Percentiles rank a stretch among this genome's conserved stretches.
Evolutionary conservation across 108 stramenopile species (phyloP).

Genomic region (Conticribra weissflogii): DNA sequence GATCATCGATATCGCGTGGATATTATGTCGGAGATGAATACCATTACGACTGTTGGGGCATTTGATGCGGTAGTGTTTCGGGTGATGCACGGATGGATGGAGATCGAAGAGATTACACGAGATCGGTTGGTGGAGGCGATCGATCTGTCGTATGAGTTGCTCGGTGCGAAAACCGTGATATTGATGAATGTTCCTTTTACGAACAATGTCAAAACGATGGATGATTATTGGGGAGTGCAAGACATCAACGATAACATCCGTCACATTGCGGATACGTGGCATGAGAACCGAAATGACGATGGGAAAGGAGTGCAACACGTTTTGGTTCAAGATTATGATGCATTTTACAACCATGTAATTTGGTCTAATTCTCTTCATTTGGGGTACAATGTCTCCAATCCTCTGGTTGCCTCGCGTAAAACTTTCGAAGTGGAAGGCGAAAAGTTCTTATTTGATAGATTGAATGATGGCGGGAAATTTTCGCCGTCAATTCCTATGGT

Average conservation of each 20-base stretch:
- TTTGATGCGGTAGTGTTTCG: conserved; percentile 52
- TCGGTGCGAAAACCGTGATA: conserved; percentile 46
- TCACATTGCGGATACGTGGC: conserved; percentile 31
- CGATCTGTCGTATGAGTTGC: conserved; percentile 32
- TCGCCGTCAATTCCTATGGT: conserved; percentile 41
- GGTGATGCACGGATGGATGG: conserved; percentile 56
- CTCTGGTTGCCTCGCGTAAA: conserved; percentile 17
- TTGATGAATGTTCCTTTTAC: conserved; percentile 48
- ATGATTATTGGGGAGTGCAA: conserved; percentile 22
- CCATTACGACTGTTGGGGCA: background rate
- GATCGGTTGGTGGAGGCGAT: conserved; percentile 39
- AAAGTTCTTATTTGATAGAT: conserved; percentile 37
- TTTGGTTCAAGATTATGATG: conserved; percentile 39
- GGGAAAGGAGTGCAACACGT: conserved; percentile 24
- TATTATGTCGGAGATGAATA: background rate
- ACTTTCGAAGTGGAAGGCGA: conserved; percentile 23
- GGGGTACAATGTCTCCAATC: conserved; percentile 23
- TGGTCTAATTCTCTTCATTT: conserved; percentile 40
- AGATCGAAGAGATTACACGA: conserved; percentile 27
- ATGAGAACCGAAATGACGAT: background rate
- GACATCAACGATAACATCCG: conserved; percentile 23
- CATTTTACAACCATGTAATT: conserved; percentile 34
- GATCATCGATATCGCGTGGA: background rate
- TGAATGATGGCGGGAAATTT: conserved; percentile 17
- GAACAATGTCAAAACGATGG: conserved; percentile 46